A percentile compares a stretch with the other conserved stretches of the same genome.
These are phyloP conservation scores for Ascochyta fabae DNA, from an alignment of 2,329 filamentous ascomycete species.

Conservation along the genomic window DNA sequence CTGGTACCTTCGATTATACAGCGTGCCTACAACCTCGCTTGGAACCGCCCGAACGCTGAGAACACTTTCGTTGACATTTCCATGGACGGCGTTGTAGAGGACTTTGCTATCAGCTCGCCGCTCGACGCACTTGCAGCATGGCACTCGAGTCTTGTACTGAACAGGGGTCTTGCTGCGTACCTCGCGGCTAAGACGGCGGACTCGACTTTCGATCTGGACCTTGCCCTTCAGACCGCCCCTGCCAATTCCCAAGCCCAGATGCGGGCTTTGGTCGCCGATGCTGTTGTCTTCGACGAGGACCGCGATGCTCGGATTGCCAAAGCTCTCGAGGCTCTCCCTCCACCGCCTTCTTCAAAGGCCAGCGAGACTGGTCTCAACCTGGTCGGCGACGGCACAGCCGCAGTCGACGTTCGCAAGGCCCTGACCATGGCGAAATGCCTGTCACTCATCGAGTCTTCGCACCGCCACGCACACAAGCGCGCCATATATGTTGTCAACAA, in stretches of 20 bases:
- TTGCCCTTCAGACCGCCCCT: constrained; percentile 77
- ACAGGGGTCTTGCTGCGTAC: constrained; percentile 69
- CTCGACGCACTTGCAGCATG: constrained; percentile 90
- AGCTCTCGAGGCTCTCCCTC: constrained; percentile 61
- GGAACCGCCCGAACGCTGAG: constrained; percentile 78
- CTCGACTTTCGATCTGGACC: constrained; percentile 64
- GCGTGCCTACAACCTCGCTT: constrained; percentile 86
- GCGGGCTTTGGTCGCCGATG: constrained; percentile 64
- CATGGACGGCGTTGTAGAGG: constrained; percentile 84
- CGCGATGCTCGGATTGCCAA: constrained; percentile 59
- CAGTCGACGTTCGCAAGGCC: constrained; percentile 63
- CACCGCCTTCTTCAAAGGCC: constrained; percentile 43
- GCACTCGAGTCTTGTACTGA: constrained; percentile 80
- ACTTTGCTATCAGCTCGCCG: constrained; percentile 82
- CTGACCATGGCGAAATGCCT: constrained; percentile 67
- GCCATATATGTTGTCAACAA: constrained; percentile 51
- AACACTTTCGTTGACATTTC: constrained; percentile 70
- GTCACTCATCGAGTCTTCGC: constrained; percentile 54
- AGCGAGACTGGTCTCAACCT: constrained; percentile 50
- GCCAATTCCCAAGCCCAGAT: constrained; percentile 74
- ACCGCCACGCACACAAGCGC: constrained; percentile 43
- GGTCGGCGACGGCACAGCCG: constrained; percentile 62
- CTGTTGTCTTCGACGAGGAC: constrained; percentile 62
- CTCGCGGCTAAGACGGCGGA: constrained; percentile 61
- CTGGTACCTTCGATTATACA: constrained; percentile 79